Percentiles rank a stretch among this genome's conserved stretches.
phyloP scores from a whole-genome alignment of 1,139 yeast species.

The Suhomyces atakaporum region DNA sequence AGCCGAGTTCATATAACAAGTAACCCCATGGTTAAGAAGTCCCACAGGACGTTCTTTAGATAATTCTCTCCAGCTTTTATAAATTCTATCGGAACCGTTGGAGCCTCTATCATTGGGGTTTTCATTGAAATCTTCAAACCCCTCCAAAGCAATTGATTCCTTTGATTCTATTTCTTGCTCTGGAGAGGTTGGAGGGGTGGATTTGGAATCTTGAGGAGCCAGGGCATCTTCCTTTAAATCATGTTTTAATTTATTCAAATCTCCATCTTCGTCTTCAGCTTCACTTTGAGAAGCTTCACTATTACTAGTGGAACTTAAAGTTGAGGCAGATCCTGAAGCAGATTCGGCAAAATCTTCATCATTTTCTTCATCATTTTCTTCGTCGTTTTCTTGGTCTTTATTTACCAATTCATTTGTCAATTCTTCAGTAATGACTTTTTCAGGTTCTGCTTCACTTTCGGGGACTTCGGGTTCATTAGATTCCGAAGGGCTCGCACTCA shows the following conservation, averaged over 20 bases:
- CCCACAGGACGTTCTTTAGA: slow-evolving; percentile 65
- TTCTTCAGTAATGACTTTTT: slow-evolving; percentile 9
- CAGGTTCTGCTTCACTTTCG: neutral
- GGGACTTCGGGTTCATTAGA: neutral
- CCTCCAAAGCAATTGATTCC: slow-evolving; percentile 20
- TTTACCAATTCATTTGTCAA: slow-evolving; percentile 2
- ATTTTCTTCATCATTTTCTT: slow-evolving; percentile 25
- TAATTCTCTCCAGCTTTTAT: slow-evolving; percentile 61
- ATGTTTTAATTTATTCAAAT: slow-evolving; percentile 33
- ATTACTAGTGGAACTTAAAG: slow-evolving; percentile 4
- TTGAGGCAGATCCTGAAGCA: slow-evolving; percentile 3
- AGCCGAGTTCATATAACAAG: slow-evolving; percentile 95
- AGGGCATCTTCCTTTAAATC: slow-evolving; percentile 19
- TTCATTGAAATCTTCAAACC: slow-evolving; percentile 57
- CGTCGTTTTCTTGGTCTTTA: slow-evolving; percentile 16
- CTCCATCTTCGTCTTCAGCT: slow-evolving; percentile 28
- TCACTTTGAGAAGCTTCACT: slow-evolving; percentile 10
- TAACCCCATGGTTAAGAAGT: slow-evolving; percentile 86
- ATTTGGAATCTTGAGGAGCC: slow-evolving; percentile 4
- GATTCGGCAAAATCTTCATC: slow-evolving; percentile 19
- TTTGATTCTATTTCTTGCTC: slow-evolving; percentile 31
- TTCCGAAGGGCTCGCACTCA: slow-evolving; percentile 7
- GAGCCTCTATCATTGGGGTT: slow-evolving; percentile 57
- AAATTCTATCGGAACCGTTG: slow-evolving; percentile 53
- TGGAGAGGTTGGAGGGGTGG: slow-evolving; percentile 48